These are phyloP conservation scores for Spiraea crenata DNA, from an alignment of 331 rosid species.

Conservation along the genomic window DNA sequence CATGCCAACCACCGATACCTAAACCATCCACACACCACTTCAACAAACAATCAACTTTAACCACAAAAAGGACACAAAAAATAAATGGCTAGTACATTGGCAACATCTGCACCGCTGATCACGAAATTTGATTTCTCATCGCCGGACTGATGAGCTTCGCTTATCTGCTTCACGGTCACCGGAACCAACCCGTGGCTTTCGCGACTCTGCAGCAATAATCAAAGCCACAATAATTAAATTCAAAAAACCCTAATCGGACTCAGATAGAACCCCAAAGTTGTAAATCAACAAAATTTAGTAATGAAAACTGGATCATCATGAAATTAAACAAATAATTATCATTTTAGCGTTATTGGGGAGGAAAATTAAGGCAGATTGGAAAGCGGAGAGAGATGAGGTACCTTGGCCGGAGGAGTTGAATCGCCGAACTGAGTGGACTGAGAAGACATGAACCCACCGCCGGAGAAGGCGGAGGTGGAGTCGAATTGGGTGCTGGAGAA, in stretches of 20 bases:
- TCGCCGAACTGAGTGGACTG: constrained; percentile 55
- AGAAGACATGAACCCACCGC: constrained; percentile 65
- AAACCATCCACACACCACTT: constrained; percentile 23
- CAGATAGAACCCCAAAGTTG: constrained; percentile 9
- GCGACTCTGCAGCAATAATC: constrained; percentile 43
- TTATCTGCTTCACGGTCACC: constrained; percentile 85
- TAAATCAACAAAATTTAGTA: neutral
- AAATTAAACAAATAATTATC: neutral
- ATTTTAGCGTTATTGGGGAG: neutral
- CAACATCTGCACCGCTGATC: constrained; percentile 68
- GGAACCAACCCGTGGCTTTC: constrained; percentile 77
- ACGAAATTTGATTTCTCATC: constrained; percentile 78
- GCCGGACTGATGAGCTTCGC: constrained; percentile 79
- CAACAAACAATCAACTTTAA: neutral
- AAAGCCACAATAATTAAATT: neutral
- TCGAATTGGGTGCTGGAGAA: constrained; percentile 79
- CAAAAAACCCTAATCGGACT: neutral
- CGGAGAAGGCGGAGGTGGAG: constrained; percentile 44
- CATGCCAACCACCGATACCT: constrained; percentile 85
- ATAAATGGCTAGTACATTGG: constrained; percentile 48
- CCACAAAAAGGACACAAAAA: too few relatives aligned
- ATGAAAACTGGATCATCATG: neutral
- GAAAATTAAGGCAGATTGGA: neutral
- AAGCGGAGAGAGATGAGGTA: constrained; percentile 22
- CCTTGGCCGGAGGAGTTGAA: constrained; percentile 54